Percentiles rank a stretch among this genome's conserved stretches.
Evolutionary conservation across 768 basidiomycete genomes (phyloP).

Genomic region (Leucocoprinus birnbaumii): DNA sequence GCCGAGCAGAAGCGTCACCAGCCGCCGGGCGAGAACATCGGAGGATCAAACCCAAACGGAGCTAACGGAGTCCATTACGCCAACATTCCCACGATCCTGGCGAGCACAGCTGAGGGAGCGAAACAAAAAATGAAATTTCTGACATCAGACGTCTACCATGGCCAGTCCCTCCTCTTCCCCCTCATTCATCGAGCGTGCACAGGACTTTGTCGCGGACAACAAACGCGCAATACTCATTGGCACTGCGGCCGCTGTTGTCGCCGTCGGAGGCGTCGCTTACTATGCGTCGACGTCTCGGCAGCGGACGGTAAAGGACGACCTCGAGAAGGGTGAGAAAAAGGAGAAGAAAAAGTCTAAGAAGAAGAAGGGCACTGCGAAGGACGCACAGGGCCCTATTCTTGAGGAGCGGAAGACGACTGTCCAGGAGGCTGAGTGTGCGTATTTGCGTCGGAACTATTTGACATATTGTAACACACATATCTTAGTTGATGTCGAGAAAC

Average conservation of each 20-base stretch:
- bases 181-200: constrained; percentile 56
- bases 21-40: neutral
- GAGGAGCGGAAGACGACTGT: constrained; percentile 61
- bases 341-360: constrained; percentile 47
- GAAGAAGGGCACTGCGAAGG: constrained; percentile 56
- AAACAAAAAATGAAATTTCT: constrained; percentile 10
- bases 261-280: constrained; percentile 74
- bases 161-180: constrained; percentile 18
- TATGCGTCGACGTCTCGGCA: constrained; percentile 59
- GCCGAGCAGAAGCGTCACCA: neutral
- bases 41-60: neutral
- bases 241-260: constrained; percentile 67
- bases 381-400: constrained; percentile 70
- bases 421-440: constrained; percentile 29
- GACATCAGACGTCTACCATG: constrained; percentile 12
- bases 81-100: constrained; percentile 7
- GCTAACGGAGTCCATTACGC: constrained; percentile 3
- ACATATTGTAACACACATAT: constrained; percentile 13
- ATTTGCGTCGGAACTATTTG: neutral
- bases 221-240: constrained; percentile 73
- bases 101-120: neutral
- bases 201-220: constrained; percentile 72
- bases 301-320: constrained; percentile 28
- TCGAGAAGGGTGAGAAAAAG: constrained; percentile 44
- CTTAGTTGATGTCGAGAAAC: constrained; percentile 33